These are phyloP conservation scores for Avena insularis DNA, from an alignment of 176 grass and related monocot genomes.

Conservation along the genomic window DNA sequence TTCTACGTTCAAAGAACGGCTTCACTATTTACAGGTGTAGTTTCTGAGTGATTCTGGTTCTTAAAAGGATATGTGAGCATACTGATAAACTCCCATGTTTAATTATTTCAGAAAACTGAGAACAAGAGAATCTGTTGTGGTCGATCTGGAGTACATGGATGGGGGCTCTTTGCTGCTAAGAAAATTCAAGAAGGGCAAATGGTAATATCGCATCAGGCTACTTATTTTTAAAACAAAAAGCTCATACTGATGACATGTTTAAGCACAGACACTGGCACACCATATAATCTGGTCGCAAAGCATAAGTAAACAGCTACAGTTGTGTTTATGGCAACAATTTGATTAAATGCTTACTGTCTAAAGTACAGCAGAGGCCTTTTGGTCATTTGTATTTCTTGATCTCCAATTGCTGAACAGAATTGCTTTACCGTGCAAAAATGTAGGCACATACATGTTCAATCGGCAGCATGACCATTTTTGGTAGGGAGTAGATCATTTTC, in stretches of 20 bases:
- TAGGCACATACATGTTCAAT: not conserved
- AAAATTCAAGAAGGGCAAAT: slow-evolving; percentile 97
- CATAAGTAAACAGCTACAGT: not conserved
- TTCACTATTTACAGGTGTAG: slow-evolving; percentile 74
- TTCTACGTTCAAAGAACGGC: slow-evolving; percentile 77
- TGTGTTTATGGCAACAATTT: not conserved
- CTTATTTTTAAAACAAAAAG: no score
- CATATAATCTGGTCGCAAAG: not conserved
- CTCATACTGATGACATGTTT: no score
- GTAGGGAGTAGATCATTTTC: not conserved
- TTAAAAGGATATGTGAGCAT: slow-evolving; percentile 35
- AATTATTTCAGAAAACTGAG: slow-evolving; percentile 80
- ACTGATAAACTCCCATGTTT: slow-evolving; percentile 39
- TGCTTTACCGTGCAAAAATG: no score
- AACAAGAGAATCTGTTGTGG: slow-evolving; percentile 78
- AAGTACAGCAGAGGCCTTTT: not conserved
- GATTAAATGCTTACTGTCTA: not conserved
- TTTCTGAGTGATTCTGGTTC: slow-evolving; percentile 35
- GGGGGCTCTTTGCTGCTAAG: slow-evolving; percentile 89
- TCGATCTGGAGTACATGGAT: slow-evolving; percentile 95
- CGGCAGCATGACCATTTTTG: not conserved
- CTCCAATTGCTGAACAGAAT: not conserved
- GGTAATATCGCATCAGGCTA: slow-evolving; percentile 47
- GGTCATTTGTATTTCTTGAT: not conserved
- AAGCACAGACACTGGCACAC: not conserved